These are phyloP conservation scores for Annona squamosa DNA, from an alignment of 164 flowering plant species.

Conservation along the genomic window DNA sequence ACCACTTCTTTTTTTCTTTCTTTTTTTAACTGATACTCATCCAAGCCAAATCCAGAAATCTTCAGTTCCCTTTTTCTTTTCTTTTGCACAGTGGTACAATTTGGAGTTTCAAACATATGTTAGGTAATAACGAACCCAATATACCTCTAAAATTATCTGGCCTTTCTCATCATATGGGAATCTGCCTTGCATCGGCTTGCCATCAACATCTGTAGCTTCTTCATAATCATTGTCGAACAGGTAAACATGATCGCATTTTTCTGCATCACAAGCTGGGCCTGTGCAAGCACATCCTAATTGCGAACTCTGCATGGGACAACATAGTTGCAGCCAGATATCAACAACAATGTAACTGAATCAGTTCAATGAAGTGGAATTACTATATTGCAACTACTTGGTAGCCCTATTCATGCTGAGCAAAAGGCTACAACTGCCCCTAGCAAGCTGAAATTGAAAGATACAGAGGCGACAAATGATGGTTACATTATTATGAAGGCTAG, in stretches of 20 bases:
- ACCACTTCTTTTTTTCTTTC: too few relatives aligned
- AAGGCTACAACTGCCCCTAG: not conserved
- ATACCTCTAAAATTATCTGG: constrained; percentile 79
- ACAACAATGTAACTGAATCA: not conserved
- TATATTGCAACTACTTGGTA: too few relatives aligned
- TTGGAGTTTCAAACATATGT: too few relatives aligned
- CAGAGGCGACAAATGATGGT: not conserved
- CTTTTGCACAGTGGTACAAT: too few relatives aligned
- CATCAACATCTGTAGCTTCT: constrained; percentile 77
- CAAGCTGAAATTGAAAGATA: not conserved
- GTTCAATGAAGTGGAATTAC: too few relatives aligned
- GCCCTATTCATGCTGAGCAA: too few relatives aligned
- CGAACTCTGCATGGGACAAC: constrained; percentile 45
- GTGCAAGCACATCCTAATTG: constrained; percentile 79
- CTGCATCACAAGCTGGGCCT: constrained; percentile 51
- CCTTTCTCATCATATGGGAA: constrained; percentile 84
- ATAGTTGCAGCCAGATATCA: not conserved
- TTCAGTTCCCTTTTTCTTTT: too few relatives aligned
- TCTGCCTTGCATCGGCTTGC: constrained; percentile 72
- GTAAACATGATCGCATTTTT: constrained; percentile 85
- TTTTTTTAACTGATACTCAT: too few relatives aligned
- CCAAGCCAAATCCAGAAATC: too few relatives aligned
- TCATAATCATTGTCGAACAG: constrained; percentile 84
- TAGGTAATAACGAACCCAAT: too few relatives aligned
- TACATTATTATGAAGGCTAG: not conserved